Percentiles rank a stretch among this genome's conserved stretches.
Evolutionary conservation across 2,329 filamentous ascomycete species (phyloP).

Genomic region (Coniochaeta sp.): DNA sequence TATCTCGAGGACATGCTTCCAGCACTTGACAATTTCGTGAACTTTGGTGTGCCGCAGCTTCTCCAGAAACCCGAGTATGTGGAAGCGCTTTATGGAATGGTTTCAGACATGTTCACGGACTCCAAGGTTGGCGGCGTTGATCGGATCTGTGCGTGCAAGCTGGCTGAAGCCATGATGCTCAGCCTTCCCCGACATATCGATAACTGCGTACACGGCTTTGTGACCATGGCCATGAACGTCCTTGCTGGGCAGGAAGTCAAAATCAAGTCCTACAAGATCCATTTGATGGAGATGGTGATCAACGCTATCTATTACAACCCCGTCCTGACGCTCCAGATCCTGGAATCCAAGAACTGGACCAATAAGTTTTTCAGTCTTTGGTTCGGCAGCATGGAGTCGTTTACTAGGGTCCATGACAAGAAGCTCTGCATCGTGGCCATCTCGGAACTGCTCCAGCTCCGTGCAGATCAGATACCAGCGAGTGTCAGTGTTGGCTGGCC

Average conservation of each 20-base stretch:
- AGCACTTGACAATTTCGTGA: conserved; percentile 94
- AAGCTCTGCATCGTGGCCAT: conserved; percentile 96
- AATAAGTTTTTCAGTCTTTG: conserved; percentile 98
- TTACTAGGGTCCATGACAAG: conserved; percentile 94
- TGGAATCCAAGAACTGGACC: conserved; percentile 91
- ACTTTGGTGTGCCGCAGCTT: conserved; percentile 77
- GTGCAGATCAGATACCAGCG: conserved; percentile 73
- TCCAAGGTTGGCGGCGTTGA: conserved; percentile 90
- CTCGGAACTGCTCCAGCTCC: conserved; percentile 71
- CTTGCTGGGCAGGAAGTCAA: conserved; percentile 69
- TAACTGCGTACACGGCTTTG: conserved; percentile 80
- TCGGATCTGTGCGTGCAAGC: conserved; percentile 93
- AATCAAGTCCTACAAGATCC: conserved; percentile 89
- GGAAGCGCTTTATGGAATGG: conserved; percentile 85
- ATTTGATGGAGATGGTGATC: conserved; percentile 98
- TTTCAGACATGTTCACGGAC: conserved; percentile 88
- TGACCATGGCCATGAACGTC: conserved; percentile 80
- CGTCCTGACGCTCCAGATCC: conserved; percentile 69
- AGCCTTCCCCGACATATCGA: conserved; percentile 86
- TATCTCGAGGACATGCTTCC: conserved; percentile 99
- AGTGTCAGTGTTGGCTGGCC: conserved; percentile 96
- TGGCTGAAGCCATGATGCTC: conserved; percentile 95
- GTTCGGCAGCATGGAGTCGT: conserved; percentile 94
- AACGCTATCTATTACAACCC: conserved; percentile 98
- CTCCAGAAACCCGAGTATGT: conserved; percentile 80